Percentiles rank a stretch among this genome's conserved stretches.
These are phyloP conservation scores for Tylopilus orsonianus DNA, from an alignment of 1,284 basidiomycete species.

Conservation along the genomic window DNA sequence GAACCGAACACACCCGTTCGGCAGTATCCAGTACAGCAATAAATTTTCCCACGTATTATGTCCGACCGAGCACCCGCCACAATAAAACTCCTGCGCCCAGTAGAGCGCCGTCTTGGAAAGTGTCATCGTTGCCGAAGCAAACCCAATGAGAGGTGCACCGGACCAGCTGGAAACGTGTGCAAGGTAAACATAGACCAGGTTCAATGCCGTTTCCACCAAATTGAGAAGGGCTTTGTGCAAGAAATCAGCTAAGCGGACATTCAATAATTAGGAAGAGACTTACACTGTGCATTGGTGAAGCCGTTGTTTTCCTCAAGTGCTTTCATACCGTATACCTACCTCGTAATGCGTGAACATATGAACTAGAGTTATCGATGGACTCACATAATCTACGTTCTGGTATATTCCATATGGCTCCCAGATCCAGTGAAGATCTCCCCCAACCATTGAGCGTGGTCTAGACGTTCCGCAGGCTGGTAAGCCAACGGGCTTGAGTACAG, in stretches of 20 bases:
- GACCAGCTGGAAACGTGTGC: constrained; percentile 61
- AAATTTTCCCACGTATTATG: constrained; percentile 65
- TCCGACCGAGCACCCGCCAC: constrained; percentile 67
- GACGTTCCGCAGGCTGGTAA: not conserved
- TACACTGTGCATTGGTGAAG: constrained; percentile 87
- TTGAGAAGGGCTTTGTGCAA: constrained; percentile 67
- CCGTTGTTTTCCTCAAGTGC: constrained; percentile 67
- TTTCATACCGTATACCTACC: constrained; percentile 70
- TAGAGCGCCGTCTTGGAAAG: constrained; percentile 86
- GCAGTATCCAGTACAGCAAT: constrained; percentile 69
- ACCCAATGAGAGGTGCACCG: constrained; percentile 72
- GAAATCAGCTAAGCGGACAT: not conserved
- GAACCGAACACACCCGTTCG: constrained; percentile 64
- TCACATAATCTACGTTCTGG: constrained; percentile 66
- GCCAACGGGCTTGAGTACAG: not conserved
- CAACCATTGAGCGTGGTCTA: constrained; percentile 65
- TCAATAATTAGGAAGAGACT: constrained; percentile 19
- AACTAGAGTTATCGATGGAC: constrained; percentile 11
- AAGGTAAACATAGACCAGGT: constrained; percentile 75
- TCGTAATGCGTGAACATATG: constrained; percentile 23
- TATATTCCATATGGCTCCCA: constrained; percentile 83
- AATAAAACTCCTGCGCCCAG: constrained; percentile 74
- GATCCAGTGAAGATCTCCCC: constrained; percentile 85
- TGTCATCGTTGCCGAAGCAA: constrained; percentile 73
- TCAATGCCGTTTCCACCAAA: constrained; percentile 75